Evolutionary conservation across 257 asterid genomes (phyloP), one percentile per base, ranked within the genome.

Genomic region (Plantago major): DNA sequence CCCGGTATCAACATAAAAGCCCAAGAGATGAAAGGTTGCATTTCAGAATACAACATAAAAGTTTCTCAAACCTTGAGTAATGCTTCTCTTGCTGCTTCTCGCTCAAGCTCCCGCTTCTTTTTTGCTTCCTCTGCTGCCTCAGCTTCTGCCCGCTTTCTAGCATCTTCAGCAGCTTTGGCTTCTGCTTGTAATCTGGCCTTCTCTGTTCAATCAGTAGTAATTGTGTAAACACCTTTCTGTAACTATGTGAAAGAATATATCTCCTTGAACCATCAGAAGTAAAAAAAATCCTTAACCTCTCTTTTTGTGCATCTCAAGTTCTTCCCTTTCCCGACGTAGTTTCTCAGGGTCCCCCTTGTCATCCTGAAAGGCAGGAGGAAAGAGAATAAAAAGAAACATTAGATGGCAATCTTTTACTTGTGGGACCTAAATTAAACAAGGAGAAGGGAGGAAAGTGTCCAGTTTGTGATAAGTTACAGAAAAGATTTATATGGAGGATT

Each of bases 131-230:
- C 88, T 22, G 84, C 96, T 33, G 94, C 98, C 69, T 79, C 96
- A 48, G 74, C 95, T 78, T 85, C 96, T 26, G 87, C 96, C 53
- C 49, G 81, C 72, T 69, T 82, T 73, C 78, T 79, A 65, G 96
- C 95, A 63, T 82, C 96, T 80, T 90, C 97, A 40, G 97, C 97
- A 65, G 96, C 95, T 84, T 69, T 83, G 7, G 95, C 95, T 76
- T 90, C 96, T 64, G 91, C 96, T 69, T 82, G 96, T 74, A 88
- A 65, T 76, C 92, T 78, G 64, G 96, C 95, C 77, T 76, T 90
- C 78, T 88, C 96, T 90, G 93, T 42, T 71, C 51, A 60, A 63
- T 57, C 44, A 9, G 46, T 14, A 55, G 28, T 33, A 37, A 63
- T 51, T 7, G 26, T 49, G 43, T 65, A 17, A 44, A 22, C 10